Evolutionary conservation across 2,329 filamentous ascomycete genomes (phyloP).

Genomic region (Pseudogymnoascus sp.): DNA sequence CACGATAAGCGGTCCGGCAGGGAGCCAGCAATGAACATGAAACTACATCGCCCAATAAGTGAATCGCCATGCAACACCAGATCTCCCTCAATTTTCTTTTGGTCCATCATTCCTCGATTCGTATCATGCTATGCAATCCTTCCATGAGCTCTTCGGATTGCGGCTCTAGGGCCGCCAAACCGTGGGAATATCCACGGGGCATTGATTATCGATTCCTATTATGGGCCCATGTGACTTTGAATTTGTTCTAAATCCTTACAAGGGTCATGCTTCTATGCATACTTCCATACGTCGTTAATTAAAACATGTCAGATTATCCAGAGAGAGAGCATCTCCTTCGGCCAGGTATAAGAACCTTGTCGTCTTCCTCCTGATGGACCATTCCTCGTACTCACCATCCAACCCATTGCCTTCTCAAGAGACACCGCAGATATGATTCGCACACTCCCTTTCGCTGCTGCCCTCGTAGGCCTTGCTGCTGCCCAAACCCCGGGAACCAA

Average conservation of each 20-base stretch:
- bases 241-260: not conserved
- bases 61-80: not conserved
- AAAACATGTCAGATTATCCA: not conserved
- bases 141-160: not conserved
- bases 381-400: not conserved
- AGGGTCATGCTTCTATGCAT: slow-evolving; percentile 1
- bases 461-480: slow-evolving; percentile 19
- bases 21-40: not conserved
- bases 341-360: not conserved
- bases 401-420: not conserved
- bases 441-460: not conserved
- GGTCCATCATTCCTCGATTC: not conserved
- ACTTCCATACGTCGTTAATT: not conserved
- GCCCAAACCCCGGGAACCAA: slow-evolving; percentile 33
- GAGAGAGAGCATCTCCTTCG: not conserved
- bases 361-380: not conserved
- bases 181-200: not conserved
- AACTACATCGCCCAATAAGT: not conserved
- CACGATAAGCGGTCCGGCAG: not conserved
- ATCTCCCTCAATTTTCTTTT: slow-evolving; percentile 1
- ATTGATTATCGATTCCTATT: not conserved
- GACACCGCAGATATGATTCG: slow-evolving; percentile 3
- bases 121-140: not conserved
- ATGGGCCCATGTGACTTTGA: not conserved
- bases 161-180: slow-evolving; percentile 2